Percentiles rank a stretch among this genome's conserved stretches.
Conservation (phyloP, 495 filamentous ascomycete species). For the Talaromyces adpressus region DNA sequence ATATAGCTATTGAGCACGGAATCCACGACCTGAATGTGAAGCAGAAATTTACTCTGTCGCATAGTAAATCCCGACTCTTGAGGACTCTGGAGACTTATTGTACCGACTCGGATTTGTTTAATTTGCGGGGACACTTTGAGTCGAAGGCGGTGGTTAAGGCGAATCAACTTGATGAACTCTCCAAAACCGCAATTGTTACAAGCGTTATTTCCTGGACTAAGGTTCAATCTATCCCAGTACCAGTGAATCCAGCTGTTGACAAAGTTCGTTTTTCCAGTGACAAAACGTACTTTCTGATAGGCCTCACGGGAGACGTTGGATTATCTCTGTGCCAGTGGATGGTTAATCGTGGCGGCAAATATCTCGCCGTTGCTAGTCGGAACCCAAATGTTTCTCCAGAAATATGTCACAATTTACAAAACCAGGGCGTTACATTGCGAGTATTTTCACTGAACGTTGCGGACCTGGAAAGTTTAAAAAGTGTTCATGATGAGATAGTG, state of each 20-base stretch:
- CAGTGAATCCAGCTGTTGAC: neutral
- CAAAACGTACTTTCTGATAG: conserved; percentile 19
- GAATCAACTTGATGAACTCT: neutral
- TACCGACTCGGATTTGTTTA: neutral
- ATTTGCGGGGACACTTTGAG: neutral
- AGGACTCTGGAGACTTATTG: neutral
- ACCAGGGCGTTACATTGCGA: conserved; percentile 12
- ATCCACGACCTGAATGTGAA: neutral
- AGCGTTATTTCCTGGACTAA: neutral
- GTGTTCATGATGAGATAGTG: neutral
- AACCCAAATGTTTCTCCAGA: conserved; percentile 1
- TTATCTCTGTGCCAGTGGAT: conserved; percentile 21
- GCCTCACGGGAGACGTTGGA: conserved; percentile 20
- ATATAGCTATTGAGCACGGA: neutral
- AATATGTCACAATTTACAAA: neutral
- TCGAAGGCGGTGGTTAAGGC: neutral
- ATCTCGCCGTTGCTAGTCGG: conserved; percentile 3
- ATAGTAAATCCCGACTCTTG: neutral
- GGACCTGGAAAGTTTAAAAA: neutral
- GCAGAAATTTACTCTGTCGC: neutral
- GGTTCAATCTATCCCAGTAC: neutral
- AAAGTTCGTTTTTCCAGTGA: neutral
- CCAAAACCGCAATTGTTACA: neutral
- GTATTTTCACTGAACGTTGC: conserved; percentile 12
- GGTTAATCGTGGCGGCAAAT: conserved; percentile 13